Conservation (phyloP, 2,329 filamentous ascomycete species). For the Aspergillus fructus region DNA sequence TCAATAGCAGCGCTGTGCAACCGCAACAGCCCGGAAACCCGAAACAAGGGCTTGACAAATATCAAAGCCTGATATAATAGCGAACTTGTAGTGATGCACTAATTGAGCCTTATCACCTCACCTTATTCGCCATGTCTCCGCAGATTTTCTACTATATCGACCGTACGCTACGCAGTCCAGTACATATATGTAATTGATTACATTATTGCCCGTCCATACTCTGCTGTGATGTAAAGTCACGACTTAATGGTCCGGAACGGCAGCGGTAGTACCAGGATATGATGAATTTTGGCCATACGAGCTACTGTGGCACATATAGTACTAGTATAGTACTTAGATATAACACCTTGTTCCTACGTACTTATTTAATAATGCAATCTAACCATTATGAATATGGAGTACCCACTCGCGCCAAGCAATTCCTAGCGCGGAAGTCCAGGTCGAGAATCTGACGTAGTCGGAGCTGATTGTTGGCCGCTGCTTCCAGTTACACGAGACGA, state of each 20-base stretch:
- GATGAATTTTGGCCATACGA: neutral
- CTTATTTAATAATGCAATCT: neutral
- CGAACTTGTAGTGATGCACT: neutral
- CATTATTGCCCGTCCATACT: constrained; percentile 11
- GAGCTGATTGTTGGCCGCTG: neutral
- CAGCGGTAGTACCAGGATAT: neutral
- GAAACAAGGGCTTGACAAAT: constrained; percentile 53
- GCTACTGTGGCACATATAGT: neutral
- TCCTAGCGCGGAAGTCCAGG: neutral
- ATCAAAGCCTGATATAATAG: constrained; percentile 54
- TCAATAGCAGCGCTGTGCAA: constrained; percentile 19
- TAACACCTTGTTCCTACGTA: neutral
- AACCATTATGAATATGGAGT: neutral
- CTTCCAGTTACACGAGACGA: constrained; percentile 9
- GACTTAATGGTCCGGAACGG: neutral
- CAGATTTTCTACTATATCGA: neutral
- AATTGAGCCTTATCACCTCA: constrained; percentile 5
- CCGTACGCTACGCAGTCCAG: neutral
- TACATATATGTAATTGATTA: constrained; percentile 11
- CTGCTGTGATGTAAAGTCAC: neutral
- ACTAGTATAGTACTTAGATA: neutral
- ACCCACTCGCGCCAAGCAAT: constrained; percentile 20
- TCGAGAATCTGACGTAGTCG: constrained; percentile 10
- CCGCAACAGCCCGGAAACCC: constrained; percentile 27
- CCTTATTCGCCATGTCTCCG: constrained; percentile 7